These are phyloP conservation scores for Limnanthes douglasii DNA, from an alignment of 345 rosid genomes.

Conservation along the genomic window DNA sequence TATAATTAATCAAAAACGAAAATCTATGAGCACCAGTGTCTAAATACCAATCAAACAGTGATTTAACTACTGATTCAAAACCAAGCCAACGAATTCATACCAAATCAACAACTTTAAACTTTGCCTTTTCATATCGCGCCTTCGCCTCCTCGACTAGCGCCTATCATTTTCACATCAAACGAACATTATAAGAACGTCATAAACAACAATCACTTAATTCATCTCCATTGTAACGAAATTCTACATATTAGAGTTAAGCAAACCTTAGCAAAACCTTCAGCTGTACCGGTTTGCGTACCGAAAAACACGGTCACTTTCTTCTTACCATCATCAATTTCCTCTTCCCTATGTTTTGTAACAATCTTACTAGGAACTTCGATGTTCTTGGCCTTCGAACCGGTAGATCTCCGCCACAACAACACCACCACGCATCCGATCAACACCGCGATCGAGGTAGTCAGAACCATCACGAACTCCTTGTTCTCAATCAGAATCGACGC, in stretches of 20 bases:
- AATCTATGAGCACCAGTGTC: not conserved
- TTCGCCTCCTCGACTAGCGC: conserved; percentile 75
- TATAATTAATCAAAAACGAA: conserved; percentile 9
- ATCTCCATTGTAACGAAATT: no score
- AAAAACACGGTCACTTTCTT: conserved; percentile 68
- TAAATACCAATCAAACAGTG: not conserved
- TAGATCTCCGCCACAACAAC: conserved; percentile 66
- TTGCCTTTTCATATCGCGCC: conserved; percentile 72
- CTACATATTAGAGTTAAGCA: no score
- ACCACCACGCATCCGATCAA: conserved; percentile 78
- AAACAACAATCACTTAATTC: conserved; percentile 1
- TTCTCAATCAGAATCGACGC: conserved; percentile 51
- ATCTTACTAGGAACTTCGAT: conserved; percentile 40
- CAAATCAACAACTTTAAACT: conserved; percentile 73
- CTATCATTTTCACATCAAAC: conserved; percentile 4
- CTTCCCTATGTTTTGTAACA: conserved; percentile 35
- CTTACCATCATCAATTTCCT: conserved; percentile 60
- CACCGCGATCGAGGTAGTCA: conserved; percentile 82
- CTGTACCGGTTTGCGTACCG: conserved; percentile 95
- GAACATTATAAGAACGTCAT: not conserved
- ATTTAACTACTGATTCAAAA: not conserved
- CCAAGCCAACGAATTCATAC: conserved; percentile 17
- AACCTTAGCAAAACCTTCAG: conserved; percentile 97
- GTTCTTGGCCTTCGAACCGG: conserved; percentile 21
- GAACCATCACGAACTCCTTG: conserved; percentile 54